Conservation (phyloP, 257 asterid species). For the Petunia axillaris region DNA sequence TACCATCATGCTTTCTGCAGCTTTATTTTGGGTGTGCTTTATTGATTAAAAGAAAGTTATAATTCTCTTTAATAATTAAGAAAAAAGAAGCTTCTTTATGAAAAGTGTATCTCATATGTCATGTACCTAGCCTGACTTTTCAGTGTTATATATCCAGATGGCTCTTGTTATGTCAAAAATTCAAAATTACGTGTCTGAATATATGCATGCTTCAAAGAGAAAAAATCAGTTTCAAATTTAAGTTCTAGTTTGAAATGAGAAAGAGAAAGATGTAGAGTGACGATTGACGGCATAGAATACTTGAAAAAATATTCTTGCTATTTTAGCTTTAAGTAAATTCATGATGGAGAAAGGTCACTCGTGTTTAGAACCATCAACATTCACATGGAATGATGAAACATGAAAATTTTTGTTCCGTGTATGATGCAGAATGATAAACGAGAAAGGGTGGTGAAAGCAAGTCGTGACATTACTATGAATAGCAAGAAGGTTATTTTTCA, state of each 20-base stretch:
- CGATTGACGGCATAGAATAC: neutral
- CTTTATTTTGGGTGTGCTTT: neutral
- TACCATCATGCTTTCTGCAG: neutral
- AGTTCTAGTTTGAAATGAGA: conserved; percentile 1
- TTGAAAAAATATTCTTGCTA: neutral
- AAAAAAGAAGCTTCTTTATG: neutral
- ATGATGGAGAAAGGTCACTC: neutral
- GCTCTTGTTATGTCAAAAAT: neutral
- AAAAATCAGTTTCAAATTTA: neutral
- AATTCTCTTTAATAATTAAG: neutral
- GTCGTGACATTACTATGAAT: conserved; percentile 89
- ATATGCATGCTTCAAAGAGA: conserved; percentile 7
- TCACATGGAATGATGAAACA: neutral
- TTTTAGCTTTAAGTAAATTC: conserved; percentile 5
- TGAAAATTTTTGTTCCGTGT: conserved; percentile 8
- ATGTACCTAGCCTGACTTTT: neutral
- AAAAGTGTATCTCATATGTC: neutral
- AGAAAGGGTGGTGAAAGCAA: conserved; percentile 92
- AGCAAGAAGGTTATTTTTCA: conserved; percentile 96
- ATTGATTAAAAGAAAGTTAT: neutral
- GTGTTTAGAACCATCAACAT: neutral
- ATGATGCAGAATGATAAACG: conserved; percentile 79
- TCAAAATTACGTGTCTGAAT: neutral
- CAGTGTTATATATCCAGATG: neutral
- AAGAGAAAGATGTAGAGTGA: neutral